These are phyloP conservation scores for Trichoderma brevicompactum DNA, from an alignment of 2,329 filamentous ascomycete species.

Conservation along the genomic window DNA sequence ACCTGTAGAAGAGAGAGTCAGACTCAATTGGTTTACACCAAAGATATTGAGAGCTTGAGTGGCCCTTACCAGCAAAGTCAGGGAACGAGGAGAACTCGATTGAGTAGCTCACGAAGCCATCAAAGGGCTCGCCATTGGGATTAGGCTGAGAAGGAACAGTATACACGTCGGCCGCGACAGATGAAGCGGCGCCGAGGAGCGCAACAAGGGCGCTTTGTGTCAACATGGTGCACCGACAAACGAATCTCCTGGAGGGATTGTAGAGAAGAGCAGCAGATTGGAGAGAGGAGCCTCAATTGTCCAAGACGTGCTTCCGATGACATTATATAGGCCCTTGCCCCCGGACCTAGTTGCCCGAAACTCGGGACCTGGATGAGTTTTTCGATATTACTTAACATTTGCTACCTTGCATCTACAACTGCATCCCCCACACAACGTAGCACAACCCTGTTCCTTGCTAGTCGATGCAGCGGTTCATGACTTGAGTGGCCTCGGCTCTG, in stretches of 20 bases:
- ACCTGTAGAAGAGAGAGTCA: constrained; percentile 40
- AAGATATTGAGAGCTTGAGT: neutral
- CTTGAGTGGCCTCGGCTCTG: neutral
- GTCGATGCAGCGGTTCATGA: constrained; percentile 5
- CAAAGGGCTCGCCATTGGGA: constrained; percentile 27
- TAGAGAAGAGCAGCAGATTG: neutral
- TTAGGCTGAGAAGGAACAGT: constrained; percentile 27
- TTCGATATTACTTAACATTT: constrained; percentile 4
- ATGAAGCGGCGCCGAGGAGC: constrained; percentile 26
- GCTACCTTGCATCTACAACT: neutral
- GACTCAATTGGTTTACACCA: neutral
- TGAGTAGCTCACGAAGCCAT: constrained; percentile 54
- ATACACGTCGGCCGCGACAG: constrained; percentile 25
- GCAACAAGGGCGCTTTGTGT: constrained; percentile 21
- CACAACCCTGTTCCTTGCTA: constrained; percentile 17
- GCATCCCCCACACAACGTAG: constrained; percentile 18
- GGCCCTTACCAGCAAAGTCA: constrained; percentile 51
- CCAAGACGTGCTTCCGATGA: neutral
- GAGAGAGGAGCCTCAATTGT: neutral
- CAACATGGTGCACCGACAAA: constrained; percentile 16
- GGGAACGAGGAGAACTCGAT: constrained; percentile 58
- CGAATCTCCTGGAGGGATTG: neutral
- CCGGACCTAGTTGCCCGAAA: neutral
- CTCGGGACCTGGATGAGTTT: neutral
- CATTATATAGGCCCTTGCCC: neutral